Evolutionary conservation across 2,329 filamentous ascomycete species (phyloP), one percentile per base, ranked within the genome.

Genomic region (Paracamarosporium sp.): DNA sequence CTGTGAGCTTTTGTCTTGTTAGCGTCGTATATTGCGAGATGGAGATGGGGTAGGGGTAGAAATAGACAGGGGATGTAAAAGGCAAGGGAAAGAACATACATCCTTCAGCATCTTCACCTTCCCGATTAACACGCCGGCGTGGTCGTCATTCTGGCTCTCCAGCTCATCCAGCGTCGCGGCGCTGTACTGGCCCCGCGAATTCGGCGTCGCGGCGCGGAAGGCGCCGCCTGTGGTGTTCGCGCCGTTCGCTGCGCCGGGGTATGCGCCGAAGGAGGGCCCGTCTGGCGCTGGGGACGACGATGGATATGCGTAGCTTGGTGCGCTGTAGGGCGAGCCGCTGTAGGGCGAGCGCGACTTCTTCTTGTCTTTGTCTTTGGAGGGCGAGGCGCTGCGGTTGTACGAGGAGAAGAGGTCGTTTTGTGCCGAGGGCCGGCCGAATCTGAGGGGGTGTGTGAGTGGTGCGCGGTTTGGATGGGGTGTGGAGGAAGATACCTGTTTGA

Each of bases 141-240:
- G 90, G 57, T 87, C 84, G 67, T 97, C 93, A 74, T 98, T 98
- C 80, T 99, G 95, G 71, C 91, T 94, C 81, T 99, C 95, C 59
- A 99, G 85, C 79, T 96, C 93, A 74, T 92, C 92, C 52, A 99
- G 85, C 46, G 97, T 92, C 20, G 93, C 91, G 70, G 96, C 90
- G 73, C 90, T 94, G 77, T 98, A 98, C 76, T 97, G 93, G 13
- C 94, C 94, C 73, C 90, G 92, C 11, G 73, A 73, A 68, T 82
- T 81, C 57, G 80, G 80, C 53, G 80, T 82, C 58, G 80, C 80
- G 17, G 68, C 55, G 17, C 80, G 58, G 55, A 76, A 81, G 0
- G 2, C 53, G 22, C 50, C 50, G 27, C 35, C 30, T 6, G 12
- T 36, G 41, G 40, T 28, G 50, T 25, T 27, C 12, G 61, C 58